Evolutionary conservation across 345 rosid species (phyloP).

Genomic region (Salix koriyanagi): DNA sequence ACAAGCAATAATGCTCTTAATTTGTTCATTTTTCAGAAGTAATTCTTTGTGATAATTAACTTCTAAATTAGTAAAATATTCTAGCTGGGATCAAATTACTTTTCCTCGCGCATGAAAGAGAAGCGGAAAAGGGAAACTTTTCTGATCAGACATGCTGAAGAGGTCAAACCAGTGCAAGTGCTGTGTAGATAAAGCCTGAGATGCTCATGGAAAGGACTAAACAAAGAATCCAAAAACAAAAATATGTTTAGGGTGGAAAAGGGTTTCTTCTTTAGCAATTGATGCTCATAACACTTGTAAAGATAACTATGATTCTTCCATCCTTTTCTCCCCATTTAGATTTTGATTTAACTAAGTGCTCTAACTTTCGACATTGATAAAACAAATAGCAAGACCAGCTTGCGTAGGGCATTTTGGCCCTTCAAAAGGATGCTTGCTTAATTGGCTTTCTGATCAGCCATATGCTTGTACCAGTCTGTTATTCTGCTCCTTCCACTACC

Average conservation of each 20-base stretch:
- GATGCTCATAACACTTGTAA: slow-evolving; percentile 9
- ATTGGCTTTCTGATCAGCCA: neutral
- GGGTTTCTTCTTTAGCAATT: slow-evolving; percentile 1
- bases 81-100: too few species aligned
- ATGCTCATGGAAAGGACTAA: neutral
- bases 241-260: neutral
- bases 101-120: too few species aligned
- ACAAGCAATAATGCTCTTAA: too few species aligned
- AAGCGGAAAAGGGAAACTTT: too few species aligned
- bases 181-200: slow-evolving; percentile 15
- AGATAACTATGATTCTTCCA: slow-evolving; percentile 1
- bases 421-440: neutral
- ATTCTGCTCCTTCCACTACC: slow-evolving; percentile 28
- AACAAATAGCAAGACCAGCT: slow-evolving; percentile 11
- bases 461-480: slow-evolving; percentile 1
- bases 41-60: too few species aligned
- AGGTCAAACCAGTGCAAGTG: neutral
- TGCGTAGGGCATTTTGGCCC: neutral
- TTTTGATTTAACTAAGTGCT: slow-evolving; percentile 5
- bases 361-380: neutral
- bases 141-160: neutral
- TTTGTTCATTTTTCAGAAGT: too few species aligned
- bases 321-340: neutral
- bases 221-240: neutral
- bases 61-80: too few species aligned